These are phyloP conservation scores for Saccharomycopsis selenospora DNA, from an alignment of 805 yeast species.

Conservation along the genomic window DNA sequence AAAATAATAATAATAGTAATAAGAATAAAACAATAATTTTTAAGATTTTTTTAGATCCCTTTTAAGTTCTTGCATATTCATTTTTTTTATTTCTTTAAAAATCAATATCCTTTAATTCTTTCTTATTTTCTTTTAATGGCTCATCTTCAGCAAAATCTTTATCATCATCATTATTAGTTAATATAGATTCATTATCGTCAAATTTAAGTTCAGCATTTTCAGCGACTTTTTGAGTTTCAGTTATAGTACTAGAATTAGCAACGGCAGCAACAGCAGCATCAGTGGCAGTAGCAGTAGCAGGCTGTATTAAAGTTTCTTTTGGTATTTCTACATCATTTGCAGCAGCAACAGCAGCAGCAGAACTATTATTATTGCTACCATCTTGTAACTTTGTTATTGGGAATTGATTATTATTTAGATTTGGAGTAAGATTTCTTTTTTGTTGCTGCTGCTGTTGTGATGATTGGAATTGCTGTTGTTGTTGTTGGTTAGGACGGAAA, in stretches of 20 bases:
- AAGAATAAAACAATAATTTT: no score
- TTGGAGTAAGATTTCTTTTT: neutral
- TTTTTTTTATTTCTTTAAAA: conserved; percentile 22
- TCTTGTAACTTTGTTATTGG: conserved; percentile 4
- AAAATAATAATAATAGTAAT: no score
- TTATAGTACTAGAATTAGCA: neutral
- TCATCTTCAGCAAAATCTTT: conserved; percentile 25
- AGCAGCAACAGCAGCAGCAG: neutral
- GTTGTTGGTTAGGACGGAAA: conserved; percentile 4
- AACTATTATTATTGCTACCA: neutral
- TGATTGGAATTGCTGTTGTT: conserved; percentile 3
- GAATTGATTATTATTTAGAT: no score
- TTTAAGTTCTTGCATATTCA: conserved; percentile 36
- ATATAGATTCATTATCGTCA: conserved; percentile 10
- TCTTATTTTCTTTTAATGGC: conserved; percentile 15
- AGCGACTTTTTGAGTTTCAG: conserved; percentile 16
- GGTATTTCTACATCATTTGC: conserved; percentile 10
- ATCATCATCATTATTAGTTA: conserved; percentile 25
- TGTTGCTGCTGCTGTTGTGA: conserved; percentile 4
- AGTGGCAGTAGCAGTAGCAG: conserved; percentile 3
- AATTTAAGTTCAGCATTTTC: conserved; percentile 17
- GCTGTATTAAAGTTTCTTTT: conserved; percentile 20
- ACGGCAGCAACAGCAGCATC: neutral
- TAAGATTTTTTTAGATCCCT: conserved; percentile 30
- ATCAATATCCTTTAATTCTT: conserved; percentile 25